These are phyloP conservation scores for Hypericum perforatum DNA, from an alignment of 345 rosid genomes.

Conservation along the genomic window DNA sequence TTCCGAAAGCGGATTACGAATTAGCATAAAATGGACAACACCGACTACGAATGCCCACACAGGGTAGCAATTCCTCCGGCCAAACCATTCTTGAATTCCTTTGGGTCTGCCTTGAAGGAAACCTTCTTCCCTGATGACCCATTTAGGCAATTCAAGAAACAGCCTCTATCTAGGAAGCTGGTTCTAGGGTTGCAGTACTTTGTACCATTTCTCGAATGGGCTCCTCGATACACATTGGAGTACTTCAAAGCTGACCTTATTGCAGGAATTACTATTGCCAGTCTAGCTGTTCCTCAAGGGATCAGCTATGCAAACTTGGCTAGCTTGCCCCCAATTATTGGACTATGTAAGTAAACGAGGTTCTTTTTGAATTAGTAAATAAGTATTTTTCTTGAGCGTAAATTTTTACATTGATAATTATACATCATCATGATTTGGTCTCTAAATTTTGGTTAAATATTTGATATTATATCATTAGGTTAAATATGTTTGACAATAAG, in stretches of 20 bases:
- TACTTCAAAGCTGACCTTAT: slow-evolving; percentile 33
- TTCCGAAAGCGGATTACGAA: not conserved
- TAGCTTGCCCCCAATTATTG: slow-evolving; percentile 32
- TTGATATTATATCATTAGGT: too few relatives aligned
- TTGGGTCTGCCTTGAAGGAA: slow-evolving; percentile 27
- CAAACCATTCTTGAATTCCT: slow-evolving; percentile 23
- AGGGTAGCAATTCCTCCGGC: slow-evolving; percentile 26
- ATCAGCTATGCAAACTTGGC: slow-evolving; percentile 44
- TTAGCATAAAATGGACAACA: not conserved
- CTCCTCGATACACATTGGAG: slow-evolving; percentile 23
- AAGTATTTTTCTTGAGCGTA: too few relatives aligned
- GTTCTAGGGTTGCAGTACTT: slow-evolving; percentile 31
- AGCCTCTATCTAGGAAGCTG: slow-evolving; percentile 22
- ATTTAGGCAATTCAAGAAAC: slow-evolving; percentile 32
- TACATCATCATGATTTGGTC: too few relatives aligned
- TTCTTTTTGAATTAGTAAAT: not conserved
- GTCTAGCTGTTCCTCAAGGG: slow-evolving; percentile 53
- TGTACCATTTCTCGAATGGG: slow-evolving; percentile 41
- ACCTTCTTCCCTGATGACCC: slow-evolving; percentile 48
- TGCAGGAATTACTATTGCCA: slow-evolving; percentile 46
- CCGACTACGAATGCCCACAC: not conserved
- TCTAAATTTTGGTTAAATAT: too few relatives aligned
- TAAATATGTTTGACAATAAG: too few relatives aligned
- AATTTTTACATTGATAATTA: too few relatives aligned
- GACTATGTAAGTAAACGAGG: slow-evolving; percentile 27